Base-by-base conservation (phyloP, 768 basidiomycete genomes). In the Mycena galopus region DNA sequence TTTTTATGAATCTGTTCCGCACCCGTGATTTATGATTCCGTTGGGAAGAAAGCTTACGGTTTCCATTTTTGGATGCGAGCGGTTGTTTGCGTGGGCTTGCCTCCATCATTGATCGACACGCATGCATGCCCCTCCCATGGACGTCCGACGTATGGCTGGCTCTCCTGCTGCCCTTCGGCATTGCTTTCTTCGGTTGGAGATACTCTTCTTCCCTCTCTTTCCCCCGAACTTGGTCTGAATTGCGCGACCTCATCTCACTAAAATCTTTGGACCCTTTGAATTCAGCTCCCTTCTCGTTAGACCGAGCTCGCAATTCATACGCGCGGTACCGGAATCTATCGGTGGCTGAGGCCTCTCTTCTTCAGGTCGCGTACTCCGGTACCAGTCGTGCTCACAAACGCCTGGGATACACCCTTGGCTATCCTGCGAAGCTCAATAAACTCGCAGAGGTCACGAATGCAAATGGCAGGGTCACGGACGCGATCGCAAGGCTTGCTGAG, bases 331-430 rank as follows among this genome's bases (percentile, higher is more conserved):
- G 76, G 3, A 74, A 75, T 33, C 79, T 89, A 3, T 84, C 89
- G 8, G 71, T 73, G n/a, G 67, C 73, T 27, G 90, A 90, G 67
- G 77, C 87, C 0, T 59, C 78, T 3, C 75, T 76, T 3, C 88
- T 88, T 81, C 84, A 84, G 33, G 71, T 73, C 0, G 84, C 87
- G 0, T 91, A 89, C 70, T 75, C 75, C 9, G 79, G 82, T n/a
- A 81, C 89, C 35, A 81, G 84, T 21, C 82, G 88, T 7, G 77
- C 77, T 0, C 86, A 88, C 75, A 89, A 86, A 75, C 85, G 86
- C 11, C 76, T 90, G 5, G 88, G 86, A 0, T 85, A 85, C 77
- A 82, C 82, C 23, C 83, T 91, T 51, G 88, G 89, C 1, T 92
- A 92, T 75, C 80, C 87, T 6, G 79, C 78, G 25, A 92, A 92